Base-by-base conservation (phyloP, 148 eudicot genomes). In the Amaranthus cruentus region DNA sequence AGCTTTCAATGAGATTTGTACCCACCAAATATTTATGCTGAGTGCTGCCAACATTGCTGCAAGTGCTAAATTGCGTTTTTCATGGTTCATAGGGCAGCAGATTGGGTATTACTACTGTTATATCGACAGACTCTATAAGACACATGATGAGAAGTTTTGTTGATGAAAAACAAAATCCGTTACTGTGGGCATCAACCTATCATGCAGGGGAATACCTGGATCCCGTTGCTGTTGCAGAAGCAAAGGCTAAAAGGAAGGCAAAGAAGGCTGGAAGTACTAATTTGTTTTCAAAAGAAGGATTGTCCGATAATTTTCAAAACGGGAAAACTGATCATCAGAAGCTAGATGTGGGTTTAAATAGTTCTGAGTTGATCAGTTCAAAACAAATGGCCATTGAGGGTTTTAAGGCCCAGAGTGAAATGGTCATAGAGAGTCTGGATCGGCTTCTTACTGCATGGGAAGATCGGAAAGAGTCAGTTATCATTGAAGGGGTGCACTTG, bases 111-210 rank as follows among this genome's bases (percentile, higher is more conserved):
- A 94, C 98, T 51, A 94, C 98, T 21, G 98, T 94, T 73, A 75
- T 94, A 79, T 94, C 98, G 49, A 94, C 98, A 51, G 98, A 94
- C 78, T 94, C 98, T 14, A 88, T 94, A 76, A 87, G 98, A 62
- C 98, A 94, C 77, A 94, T 94, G 98, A 94, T 94, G 98, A 83
- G 98, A 69, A 94, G 98, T 76, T 94, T 94, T 80, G 97, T 86
- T 48, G 98, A 91, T 78, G 98, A 94, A 78, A 88, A 89, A 75
- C 85, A 94, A 79, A 91, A 91, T 48, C 98, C 98, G 8, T 78
- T 94, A 68, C 86, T 94, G 55, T 94, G 98, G 98, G 91, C 98
- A 62, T 94, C 98, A 66, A 94, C 98, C 47, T 94, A 94, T 80
- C 98, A 94, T 75, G 97, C 98, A 68, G 97, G 98, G 72, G 98